Conservation (phyloP, 192 early-diverging fungal species). For the Backusella liffmaniae region DNA sequence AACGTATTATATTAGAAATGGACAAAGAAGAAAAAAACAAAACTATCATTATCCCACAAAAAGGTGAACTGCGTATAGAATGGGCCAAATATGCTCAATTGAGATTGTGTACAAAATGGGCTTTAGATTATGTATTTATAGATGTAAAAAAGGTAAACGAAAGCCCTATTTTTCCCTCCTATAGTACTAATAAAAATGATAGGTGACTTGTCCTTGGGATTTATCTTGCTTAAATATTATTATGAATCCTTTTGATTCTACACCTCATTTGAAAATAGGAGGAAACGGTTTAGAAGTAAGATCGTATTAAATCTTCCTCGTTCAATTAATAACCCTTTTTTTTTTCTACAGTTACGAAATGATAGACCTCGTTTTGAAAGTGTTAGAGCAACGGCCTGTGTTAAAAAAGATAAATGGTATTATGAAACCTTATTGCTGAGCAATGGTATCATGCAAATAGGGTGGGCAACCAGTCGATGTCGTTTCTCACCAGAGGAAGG, state of each 20-base stretch:
- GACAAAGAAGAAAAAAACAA: not conserved
- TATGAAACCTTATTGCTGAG: conserved; percentile 70
- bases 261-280: conserved; percentile 53
- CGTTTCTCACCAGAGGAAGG: conserved; percentile 77
- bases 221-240: conserved; percentile 44
- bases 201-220: conserved; percentile 20
- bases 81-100: conserved; percentile 37
- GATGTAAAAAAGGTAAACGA: conserved; percentile 15
- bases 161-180: not conserved
- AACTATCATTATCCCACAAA: conserved; percentile 14
- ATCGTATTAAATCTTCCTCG: not conserved
- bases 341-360: conserved; percentile 59
- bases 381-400: conserved; percentile 53
- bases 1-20: not conserved
- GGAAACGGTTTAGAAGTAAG: conserved; percentile 47
- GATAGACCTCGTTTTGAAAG: conserved; percentile 81
- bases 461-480: conserved; percentile 67
- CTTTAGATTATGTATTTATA: conserved; percentile 49
- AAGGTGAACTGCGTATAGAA: conserved; percentile 12
- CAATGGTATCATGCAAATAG: conserved; percentile 80
- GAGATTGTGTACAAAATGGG: conserved; percentile 53
- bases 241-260: conserved; percentile 54
- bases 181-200: not conserved
- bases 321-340: not conserved
- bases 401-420: conserved; percentile 62